These are phyloP conservation scores for Backusella sp. DNA, from an alignment of 192 early-diverging fungal species.

Conservation along the genomic window DNA sequence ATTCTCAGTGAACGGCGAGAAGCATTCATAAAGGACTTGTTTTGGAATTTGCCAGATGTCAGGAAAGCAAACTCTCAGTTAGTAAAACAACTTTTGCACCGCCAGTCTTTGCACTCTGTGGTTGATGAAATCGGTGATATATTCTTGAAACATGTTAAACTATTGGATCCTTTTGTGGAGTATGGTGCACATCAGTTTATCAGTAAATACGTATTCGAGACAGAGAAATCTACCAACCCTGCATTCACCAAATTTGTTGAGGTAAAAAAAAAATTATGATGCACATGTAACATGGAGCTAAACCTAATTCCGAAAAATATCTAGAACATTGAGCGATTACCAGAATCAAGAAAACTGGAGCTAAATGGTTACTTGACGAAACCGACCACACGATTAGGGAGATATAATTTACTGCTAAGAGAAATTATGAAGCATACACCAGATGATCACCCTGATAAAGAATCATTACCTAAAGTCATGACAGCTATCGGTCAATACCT, in stretches of 20 bases:
- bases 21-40: conserved; percentile 53
- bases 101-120: conserved; percentile 70
- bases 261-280: conserved; percentile 35
- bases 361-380: conserved; percentile 85
- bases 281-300: background rate
- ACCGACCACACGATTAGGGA: conserved; percentile 84
- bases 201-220: conserved; percentile 79
- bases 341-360: conserved; percentile 79
- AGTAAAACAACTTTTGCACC: conserved; percentile 52
- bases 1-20: conserved; percentile 65
- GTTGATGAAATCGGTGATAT: conserved; percentile 86
- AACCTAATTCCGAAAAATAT: background rate
- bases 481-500: conserved; percentile 73
- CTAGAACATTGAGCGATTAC: conserved; percentile 52
- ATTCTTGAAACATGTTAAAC: conserved; percentile 66
- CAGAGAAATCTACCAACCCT: conserved; percentile 66
- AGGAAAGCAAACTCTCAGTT: conserved; percentile 62
- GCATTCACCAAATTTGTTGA: conserved; percentile 77
- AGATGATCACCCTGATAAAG: conserved; percentile 74
- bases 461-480: conserved; percentile 70
- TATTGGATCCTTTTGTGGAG: conserved; percentile 75
- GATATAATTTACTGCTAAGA: conserved; percentile 81
- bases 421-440: conserved; percentile 85
- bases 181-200: conserved; percentile 88
- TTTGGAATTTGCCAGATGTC: conserved; percentile 72